Evolutionary conservation across 352 stramenopile genomes (phyloP).

Genomic region (Pythium diclinum): DNA sequence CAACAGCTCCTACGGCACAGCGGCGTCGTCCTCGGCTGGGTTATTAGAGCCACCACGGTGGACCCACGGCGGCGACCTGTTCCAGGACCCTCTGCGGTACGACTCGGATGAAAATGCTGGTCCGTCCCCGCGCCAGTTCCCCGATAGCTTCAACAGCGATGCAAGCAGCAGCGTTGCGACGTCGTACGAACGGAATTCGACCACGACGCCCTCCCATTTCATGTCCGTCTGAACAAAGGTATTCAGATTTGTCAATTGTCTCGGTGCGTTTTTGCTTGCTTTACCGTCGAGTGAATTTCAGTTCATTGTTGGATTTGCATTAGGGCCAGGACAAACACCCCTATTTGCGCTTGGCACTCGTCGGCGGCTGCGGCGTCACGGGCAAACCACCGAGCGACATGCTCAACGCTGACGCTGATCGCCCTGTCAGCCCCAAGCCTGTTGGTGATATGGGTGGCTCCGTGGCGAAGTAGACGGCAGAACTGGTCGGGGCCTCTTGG

Average conservation of each 20-base stretch:
- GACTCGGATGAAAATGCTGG: slow-evolving; percentile 74
- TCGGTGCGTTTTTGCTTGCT: background rate
- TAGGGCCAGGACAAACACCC: background rate
- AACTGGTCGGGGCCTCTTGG: background rate
- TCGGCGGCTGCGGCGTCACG: slow-evolving; percentile 30
- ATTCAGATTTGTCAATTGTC: slow-evolving; percentile 13
- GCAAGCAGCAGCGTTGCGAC: slow-evolving; percentile 31
- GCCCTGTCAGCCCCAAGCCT: background rate
- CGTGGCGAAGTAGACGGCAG: slow-evolving; percentile 54
- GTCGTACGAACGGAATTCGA: slow-evolving; percentile 29
- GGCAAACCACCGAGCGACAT: slow-evolving; percentile 61
- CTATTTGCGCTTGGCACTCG: slow-evolving; percentile 19
- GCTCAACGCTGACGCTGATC: slow-evolving; percentile 30
- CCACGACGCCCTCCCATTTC: slow-evolving; percentile 17
- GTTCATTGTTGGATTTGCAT: background rate
- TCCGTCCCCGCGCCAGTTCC: slow-evolving; percentile 54
- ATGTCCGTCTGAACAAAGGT: slow-evolving; percentile 26
- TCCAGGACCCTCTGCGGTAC: slow-evolving; percentile 79
- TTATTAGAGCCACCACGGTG: slow-evolving; percentile 45
- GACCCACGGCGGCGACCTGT: slow-evolving; percentile 79
- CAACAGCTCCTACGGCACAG: slow-evolving; percentile 53
- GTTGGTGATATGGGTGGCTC: slow-evolving; percentile 26
- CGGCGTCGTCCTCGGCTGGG: slow-evolving; percentile 32
- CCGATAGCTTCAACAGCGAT: slow-evolving; percentile 68
- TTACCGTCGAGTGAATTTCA: background rate